A percentile compares a stretch with the other conserved stretches of the same genome.
Evolutionary conservation across 768 basidiomycete species (phyloP).

Genomic region (Nevesoporus exiguus): DNA sequence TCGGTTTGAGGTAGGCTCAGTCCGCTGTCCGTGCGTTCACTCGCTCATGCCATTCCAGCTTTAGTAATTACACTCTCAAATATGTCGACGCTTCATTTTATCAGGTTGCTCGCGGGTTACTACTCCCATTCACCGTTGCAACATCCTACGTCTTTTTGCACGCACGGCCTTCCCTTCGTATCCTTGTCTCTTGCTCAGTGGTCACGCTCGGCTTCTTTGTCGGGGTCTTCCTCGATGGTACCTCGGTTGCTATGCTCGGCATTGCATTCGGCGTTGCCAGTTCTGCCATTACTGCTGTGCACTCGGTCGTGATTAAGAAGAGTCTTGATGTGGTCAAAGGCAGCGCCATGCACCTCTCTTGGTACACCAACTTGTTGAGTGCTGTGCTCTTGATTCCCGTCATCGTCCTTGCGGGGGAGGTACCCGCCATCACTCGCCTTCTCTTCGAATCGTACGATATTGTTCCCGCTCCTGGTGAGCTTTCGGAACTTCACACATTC

Average conservation of each 20-base stretch:
- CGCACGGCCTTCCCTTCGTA: constrained; percentile 69
- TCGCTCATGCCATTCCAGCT: constrained; percentile 42
- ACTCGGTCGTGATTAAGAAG: constrained; percentile 93
- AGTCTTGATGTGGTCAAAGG: constrained; percentile 76
- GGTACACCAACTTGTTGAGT: constrained; percentile 88
- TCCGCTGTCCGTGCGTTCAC: neutral
- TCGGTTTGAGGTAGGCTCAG: constrained; percentile 73
- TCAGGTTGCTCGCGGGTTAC: constrained; percentile 90
- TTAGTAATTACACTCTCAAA: constrained; percentile 89
- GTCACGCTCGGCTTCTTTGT: constrained; percentile 93
- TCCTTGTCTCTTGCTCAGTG: constrained; percentile 69
- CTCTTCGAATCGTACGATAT: constrained; percentile 47
- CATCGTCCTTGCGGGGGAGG: constrained; percentile 73
- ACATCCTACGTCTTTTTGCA: constrained; percentile 81
- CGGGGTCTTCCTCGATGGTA: constrained; percentile 78
- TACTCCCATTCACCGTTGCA: constrained; percentile 89
- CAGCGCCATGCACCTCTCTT: constrained; percentile 80
- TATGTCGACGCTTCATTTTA: constrained; percentile 95
- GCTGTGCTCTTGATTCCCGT: constrained; percentile 70
- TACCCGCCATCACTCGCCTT: constrained; percentile 56
- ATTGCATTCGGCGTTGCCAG: constrained; percentile 78
- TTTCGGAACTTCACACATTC: constrained; percentile 59
- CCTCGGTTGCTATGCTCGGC: constrained; percentile 56
- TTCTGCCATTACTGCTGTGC: constrained; percentile 83
- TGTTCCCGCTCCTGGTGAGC: constrained; percentile 35